Percentiles rank a stretch among this genome's conserved stretches.
Evolutionary conservation across 2,329 filamentous ascomycete species (phyloP).

Genomic region (Sporothrix pseudoabietina): DNA sequence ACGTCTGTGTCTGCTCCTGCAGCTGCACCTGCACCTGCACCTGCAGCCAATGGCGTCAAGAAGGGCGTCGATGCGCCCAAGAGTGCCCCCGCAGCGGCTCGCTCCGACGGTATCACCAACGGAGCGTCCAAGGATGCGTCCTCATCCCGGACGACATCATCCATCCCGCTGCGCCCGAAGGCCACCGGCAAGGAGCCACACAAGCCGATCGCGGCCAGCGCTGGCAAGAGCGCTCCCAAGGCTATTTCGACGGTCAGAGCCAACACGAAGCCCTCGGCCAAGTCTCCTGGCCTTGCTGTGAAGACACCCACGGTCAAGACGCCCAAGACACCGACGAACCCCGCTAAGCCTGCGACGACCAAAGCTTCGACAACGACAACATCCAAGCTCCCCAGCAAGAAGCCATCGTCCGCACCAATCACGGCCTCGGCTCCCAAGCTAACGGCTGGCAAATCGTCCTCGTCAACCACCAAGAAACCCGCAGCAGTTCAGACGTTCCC

Average conservation of each 20-base stretch:
- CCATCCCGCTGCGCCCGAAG: constrained; percentile 6
- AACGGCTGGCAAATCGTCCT: not conserved
- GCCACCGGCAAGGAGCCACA: not conserved
- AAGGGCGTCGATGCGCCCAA: not conserved
- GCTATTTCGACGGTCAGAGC: constrained; percentile 42
- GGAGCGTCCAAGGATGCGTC: constrained; percentile 1
- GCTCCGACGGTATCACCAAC: not conserved
- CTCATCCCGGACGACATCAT: not conserved
- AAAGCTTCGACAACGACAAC: not conserved
- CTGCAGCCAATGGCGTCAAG: not conserved
- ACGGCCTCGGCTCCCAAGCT: constrained; percentile 37
- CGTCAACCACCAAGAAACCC: constrained; percentile 46
- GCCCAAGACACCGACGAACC: constrained; percentile 46
- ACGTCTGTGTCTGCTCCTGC: not conserved
- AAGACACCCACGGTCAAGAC: constrained; percentile 40
- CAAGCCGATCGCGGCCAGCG: not conserved
- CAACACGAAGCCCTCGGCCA: constrained; percentile 42
- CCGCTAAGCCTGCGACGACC: constrained; percentile 38
- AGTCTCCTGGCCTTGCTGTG: constrained; percentile 42
- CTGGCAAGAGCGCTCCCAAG: constrained; percentile 38
- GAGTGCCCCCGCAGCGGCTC: not conserved
- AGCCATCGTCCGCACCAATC: constrained; percentile 42
- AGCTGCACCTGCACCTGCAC: not conserved
- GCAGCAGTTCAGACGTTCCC: constrained; percentile 46
- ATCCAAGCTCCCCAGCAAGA: constrained; percentile 39